phyloP scores from a whole-genome alignment of 2,329 filamentous ascomycete genomes.

The Thelonectria blattea region DNA sequence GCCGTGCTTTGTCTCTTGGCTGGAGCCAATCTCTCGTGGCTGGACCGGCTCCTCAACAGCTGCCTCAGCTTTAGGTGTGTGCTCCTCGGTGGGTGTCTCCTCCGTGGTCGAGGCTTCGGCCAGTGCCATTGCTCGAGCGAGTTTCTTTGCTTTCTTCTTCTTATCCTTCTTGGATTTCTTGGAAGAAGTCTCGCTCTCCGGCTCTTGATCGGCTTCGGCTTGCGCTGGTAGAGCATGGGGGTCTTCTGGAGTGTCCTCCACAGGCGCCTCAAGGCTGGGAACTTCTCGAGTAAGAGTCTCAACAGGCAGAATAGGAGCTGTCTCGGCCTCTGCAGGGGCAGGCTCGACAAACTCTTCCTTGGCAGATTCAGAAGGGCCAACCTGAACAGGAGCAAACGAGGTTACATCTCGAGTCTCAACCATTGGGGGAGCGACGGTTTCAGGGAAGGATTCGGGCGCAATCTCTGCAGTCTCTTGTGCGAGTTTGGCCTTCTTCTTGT shows the following conservation, averaged over 20 bases:
- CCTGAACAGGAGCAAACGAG: background rate
- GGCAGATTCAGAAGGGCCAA: background rate
- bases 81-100: background rate
- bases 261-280: background rate
- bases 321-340: background rate
- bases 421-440: background rate
- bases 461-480: background rate
- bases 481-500: conserved; percentile 15
- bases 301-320: background rate
- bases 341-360: background rate
- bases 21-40: conserved; percentile 1
- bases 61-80: background rate
- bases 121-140: conserved; percentile 29
- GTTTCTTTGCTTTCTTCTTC: conserved; percentile 44
- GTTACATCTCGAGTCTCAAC: conserved; percentile 1
- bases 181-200: conserved; percentile 17
- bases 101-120: conserved; percentile 8
- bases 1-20: background rate
- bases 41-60: conserved; percentile 7
- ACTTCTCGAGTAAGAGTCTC: background rate
- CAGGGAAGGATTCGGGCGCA: background rate
- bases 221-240: background rate
- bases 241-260: background rate
- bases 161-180: conserved; percentile 45
- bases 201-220: conserved; percentile 13